Base-by-base conservation (phyloP, 1,284 basidiomycete genomes). In the Peniophora sp. region DNA sequence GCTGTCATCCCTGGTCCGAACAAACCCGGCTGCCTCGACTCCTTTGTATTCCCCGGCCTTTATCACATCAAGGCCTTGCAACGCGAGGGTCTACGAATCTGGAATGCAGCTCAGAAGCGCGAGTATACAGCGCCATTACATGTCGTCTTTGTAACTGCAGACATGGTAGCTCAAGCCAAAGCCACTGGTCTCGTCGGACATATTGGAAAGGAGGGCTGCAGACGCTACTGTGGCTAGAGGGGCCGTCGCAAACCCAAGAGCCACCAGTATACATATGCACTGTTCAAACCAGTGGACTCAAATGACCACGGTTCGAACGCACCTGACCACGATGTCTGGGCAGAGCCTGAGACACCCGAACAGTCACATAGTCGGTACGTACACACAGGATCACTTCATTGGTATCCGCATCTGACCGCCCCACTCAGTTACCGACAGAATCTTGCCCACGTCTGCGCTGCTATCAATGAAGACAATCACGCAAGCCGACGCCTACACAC, bases 21-120 rank as follows among this genome's bases (percentile, higher is more conserved):
- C 10, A 62, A 64, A 27, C 68, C 66, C 0, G 64, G 65, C 46
- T 60, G 67, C 46, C 39, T 66, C 6, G 66, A 73, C 20, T 70
- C 67, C 1, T 73, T 68, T 54, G 47, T 69, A 0, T 69, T 66
- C 47, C 60, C 60, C 23, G 61, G 63, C 14, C 37, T 68, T n/a
- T 51, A 57, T 42, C 65, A 67, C 51, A 22, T 60, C 18, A 37
- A 52, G 5, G 60, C 57, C 3, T 50, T 62, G 5, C 51, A 54
- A 48, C 51, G 50, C 22, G 56, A 61, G 42, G 60, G 60, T 11
- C 48, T 63, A 1, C 24, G 23, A 1, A 51, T 61, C 20, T 63
- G 64, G 62, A 59, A 67, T 60, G 60, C 51, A 15, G 39, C 27
- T 12, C 24, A 50, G 24, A 35, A 59, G 9, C 23, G 9, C 11